Base-by-base conservation (phyloP, 306 rosid genomes). In the Prunus salicina region DNA sequence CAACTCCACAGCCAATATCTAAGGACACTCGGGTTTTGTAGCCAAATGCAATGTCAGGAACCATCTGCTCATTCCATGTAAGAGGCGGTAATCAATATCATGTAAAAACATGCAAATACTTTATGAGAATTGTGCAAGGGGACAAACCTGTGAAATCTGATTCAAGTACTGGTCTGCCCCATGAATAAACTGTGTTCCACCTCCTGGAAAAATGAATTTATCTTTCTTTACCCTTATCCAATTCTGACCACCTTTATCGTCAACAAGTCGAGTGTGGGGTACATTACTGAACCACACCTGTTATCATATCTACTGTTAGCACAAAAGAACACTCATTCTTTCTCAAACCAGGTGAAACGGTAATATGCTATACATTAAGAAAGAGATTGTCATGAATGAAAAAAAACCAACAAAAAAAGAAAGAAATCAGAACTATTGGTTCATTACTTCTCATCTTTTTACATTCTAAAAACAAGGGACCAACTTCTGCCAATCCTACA, bases 261-360 rank as follows among this genome's bases (percentile, higher is more conserved):
- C 96, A 74, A 90, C 93, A 67, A 90, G 82, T 65, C 93, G 92
- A 66, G 91, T 81, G 78, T 87, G 96, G 46, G 98, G 98, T 73
- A 93, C 96, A 82, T 93, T 93, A 81, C 88, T 79, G 81, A 84
- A 90, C 97, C 98, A 93, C 77, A 89, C 92, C 98, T 93, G 88
- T 70, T 58, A 78, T 75, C 64, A 27, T n/a, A 71, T 57, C 75
- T 43, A 75, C 49, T 12, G 62, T 61, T 82, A 55, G 88, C 55
- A 16, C 6, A 32, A 63, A 51, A n/a, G 2, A 78, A 50, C 67
- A 30, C 53, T 67, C 60, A 67, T 69, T 76, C 65, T 25, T 30
- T 65, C 58, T 49, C 20, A 28, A 65, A 72, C 49, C 68, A 74
- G 47, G 43, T 50, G 53, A 58, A 64, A 61, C 28, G 69, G 64